Evolutionary conservation across 1,284 basidiomycete genomes (phyloP), one percentile per base, ranked within the genome.

Genomic region (Pseudozyma pruni): DNA sequence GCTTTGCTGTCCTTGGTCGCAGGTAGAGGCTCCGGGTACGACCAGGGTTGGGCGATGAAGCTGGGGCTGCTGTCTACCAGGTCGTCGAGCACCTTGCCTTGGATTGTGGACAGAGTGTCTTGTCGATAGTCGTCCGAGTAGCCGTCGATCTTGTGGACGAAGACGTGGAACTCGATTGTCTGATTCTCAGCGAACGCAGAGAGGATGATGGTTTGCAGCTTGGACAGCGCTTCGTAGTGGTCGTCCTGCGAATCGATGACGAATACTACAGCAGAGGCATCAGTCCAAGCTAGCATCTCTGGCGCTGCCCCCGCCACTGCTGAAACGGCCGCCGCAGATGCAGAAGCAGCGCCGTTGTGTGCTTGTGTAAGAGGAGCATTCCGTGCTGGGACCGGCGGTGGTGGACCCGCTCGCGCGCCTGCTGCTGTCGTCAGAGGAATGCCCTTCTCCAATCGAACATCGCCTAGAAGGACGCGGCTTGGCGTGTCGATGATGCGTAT

Each of bases 401-500:
- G 61, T 35, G 57, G 57, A 31, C 49, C 58, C 10, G 58, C 33
- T 9, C 64, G 60, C 22, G 55, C 52, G 22, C 39, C 43, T 8
- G 52, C 35, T 5, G 51, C 35, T 9, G 56, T 17, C 1, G 53
- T 32, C 13, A 72, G 55, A 32, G 69, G 69, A 9, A 72, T 54
- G 14, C 69, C 69, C 22, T 72, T 72, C 23, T 67, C 62, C 8
- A 72, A 47, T 2, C 46, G 45, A 9, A 53, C 54, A 20, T 67
- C 58, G 20, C 69, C 69, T 6, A 56, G 43, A 50, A 89, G 88
- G 57, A 90, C 91, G 25, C 81, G 77, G 11, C 92, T 91, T 0
- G 95, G 95, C 66, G 92, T 92, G 80, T 98, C 94, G 92, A 93
- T 97, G 79, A 98, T 89, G 81, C 97, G 91, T 22, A 98, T 88